phyloP scores from a whole-genome alignment of 1,284 basidiomycete species.

The Blastosporella zonata region DNA sequence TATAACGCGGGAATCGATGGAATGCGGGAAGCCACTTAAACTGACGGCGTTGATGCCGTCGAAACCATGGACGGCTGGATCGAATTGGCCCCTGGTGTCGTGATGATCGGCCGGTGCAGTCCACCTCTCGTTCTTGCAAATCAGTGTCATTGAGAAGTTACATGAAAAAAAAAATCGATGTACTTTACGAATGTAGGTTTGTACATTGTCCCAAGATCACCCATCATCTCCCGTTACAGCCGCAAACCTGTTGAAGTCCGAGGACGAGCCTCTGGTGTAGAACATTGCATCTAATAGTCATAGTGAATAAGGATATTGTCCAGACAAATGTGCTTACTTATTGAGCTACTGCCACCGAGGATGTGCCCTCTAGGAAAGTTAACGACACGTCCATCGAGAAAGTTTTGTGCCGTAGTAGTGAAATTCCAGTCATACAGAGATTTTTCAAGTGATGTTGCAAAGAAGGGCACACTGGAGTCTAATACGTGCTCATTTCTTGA shows the following conservation, averaged over 20 bases:
- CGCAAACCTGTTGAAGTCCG: slow-evolving; percentile 34
- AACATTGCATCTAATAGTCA: slow-evolving; percentile 29
- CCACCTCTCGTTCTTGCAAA: slow-evolving; percentile 28
- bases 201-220: slow-evolving; percentile 35
- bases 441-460: slow-evolving; percentile 21
- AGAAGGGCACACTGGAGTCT: slow-evolving; percentile 24
- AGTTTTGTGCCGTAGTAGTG: slow-evolving; percentile 30
- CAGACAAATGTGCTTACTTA: slow-evolving; percentile 26
- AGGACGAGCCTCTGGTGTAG: slow-evolving; percentile 33
- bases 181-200: slow-evolving; percentile 29
- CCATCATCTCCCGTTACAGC: slow-evolving; percentile 31
- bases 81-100: slow-evolving; percentile 26
- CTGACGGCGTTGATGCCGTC: slow-evolving; percentile 27
- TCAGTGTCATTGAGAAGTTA: not conserved
- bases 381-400: slow-evolving; percentile 26
- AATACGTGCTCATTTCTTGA: slow-evolving; percentile 25
- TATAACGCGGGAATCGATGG: slow-evolving; percentile 20
- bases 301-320: not conserved
- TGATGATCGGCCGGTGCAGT: slow-evolving; percentile 31
- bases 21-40: slow-evolving; percentile 23
- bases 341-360: slow-evolving; percentile 34
- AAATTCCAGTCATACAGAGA: slow-evolving; percentile 34
- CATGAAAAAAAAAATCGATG: not conserved
- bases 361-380: slow-evolving; percentile 29
- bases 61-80: slow-evolving; percentile 25